A percentile compares a stretch with the other conserved stretches of the same genome.
Evolutionary conservation across 2,329 filamentous ascomycete species (phyloP).

Genomic region (Neonectria hederae): DNA sequence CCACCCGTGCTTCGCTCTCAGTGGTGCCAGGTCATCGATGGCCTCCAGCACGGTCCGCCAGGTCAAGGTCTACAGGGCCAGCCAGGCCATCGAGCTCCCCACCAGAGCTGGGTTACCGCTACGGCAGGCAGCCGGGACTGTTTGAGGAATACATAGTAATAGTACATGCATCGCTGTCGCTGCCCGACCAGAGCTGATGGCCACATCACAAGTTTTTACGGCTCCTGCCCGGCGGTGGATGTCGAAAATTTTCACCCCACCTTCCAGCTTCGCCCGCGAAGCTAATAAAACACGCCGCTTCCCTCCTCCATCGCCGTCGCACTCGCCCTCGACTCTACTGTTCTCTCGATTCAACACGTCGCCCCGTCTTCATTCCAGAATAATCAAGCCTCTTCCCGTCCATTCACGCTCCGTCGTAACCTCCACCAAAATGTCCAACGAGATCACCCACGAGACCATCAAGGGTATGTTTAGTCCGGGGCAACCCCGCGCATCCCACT

Average conservation of each 20-base stretch:
- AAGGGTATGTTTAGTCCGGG: slow-evolving; percentile 63
- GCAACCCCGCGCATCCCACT: slow-evolving; percentile 23
- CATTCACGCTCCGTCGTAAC: slow-evolving; percentile 29
- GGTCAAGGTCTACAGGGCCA: background rate
- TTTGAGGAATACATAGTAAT: background rate
- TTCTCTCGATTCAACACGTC: slow-evolving; percentile 28
- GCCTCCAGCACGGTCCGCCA: background rate
- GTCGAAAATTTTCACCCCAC: slow-evolving; percentile 43
- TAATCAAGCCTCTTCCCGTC: slow-evolving; percentile 11
- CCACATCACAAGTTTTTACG: slow-evolving; percentile 34
- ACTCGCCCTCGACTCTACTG: slow-evolving; percentile 25
- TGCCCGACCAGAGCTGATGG: slow-evolving; percentile 33
- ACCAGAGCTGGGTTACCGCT: background rate
- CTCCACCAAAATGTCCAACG: slow-evolving; percentile 64
- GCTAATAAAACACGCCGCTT: slow-evolving; percentile 36
- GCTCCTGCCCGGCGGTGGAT: slow-evolving; percentile 29
- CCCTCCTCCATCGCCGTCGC: slow-evolving; percentile 33
- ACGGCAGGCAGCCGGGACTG: background rate
- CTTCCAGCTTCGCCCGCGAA: slow-evolving; percentile 19
- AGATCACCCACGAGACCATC: slow-evolving; percentile 80
- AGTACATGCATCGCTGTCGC: slow-evolving; percentile 24
- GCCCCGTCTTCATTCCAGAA: slow-evolving; percentile 21
- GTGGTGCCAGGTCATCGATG: slow-evolving; percentile 22
- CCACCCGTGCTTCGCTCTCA: slow-evolving; percentile 12
- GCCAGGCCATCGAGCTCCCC: background rate